These are phyloP conservation scores for Acanthamoeba pearcei DNA, from an alignment of 208 protist species.

Conservation along the genomic window DNA sequence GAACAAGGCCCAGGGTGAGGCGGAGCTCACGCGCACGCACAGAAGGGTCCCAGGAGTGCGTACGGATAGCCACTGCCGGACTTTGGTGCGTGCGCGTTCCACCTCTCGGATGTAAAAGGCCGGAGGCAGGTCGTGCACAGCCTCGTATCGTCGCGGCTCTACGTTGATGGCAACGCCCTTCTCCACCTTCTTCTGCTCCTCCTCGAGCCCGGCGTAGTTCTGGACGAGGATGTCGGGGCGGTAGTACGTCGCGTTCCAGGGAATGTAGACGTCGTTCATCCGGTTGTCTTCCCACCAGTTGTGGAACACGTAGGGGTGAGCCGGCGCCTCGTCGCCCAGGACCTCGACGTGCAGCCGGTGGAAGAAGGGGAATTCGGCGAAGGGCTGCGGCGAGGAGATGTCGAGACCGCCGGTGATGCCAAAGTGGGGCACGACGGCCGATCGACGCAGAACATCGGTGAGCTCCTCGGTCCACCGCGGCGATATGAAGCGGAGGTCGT, in stretches of 20 bases:
- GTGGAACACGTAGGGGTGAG: constrained; percentile 49
- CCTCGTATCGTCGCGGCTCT: constrained; percentile 22
- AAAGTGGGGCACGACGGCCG: constrained; percentile 14
- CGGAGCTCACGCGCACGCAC: too few relatives aligned
- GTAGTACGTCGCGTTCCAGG: constrained; percentile 38
- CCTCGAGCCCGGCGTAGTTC: constrained; percentile 37
- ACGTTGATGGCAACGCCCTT: not conserved
- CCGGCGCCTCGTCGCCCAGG: constrained; percentile 34
- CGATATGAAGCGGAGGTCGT: constrained; percentile 33
- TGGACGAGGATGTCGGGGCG: not conserved
- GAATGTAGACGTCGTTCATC: constrained; percentile 41
- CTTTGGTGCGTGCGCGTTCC: constrained; percentile 23
- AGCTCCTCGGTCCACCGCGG: constrained; percentile 21
- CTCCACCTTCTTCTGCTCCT: not conserved
- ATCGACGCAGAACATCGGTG: not conserved
- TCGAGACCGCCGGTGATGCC: constrained; percentile 52
- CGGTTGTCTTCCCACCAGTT: constrained; percentile 69
- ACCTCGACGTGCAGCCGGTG: constrained; percentile 22
- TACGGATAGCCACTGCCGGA: not conserved
- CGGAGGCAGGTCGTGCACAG: constrained; percentile 3
- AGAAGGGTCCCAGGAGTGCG: not conserved
- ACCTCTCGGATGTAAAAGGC: constrained; percentile 42
- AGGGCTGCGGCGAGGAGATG: constrained; percentile 41
- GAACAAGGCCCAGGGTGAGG: too few relatives aligned
- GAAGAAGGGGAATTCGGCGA: constrained; percentile 63